Evolutionary conservation across 495 filamentous ascomycete genomes (phyloP), one percentile per base, ranked within the genome.

Genomic region (Alectoria sarmentosa): DNA sequence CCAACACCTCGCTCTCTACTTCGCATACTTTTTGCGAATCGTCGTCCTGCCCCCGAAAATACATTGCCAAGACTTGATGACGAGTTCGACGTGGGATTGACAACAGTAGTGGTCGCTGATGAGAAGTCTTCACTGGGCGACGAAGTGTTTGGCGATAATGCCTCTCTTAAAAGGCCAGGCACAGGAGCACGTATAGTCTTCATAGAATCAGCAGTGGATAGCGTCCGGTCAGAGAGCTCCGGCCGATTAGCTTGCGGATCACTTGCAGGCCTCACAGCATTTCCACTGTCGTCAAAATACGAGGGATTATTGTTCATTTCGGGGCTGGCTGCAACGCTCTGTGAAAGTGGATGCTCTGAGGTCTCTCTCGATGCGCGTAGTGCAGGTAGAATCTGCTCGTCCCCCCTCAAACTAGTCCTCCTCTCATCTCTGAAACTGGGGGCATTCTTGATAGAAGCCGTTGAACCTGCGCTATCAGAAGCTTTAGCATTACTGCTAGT

Each of bases 311-410:
- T 63, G 68, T 77, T 69, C 59, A 79, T 62, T 3, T 86, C 83
- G 0, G 91, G 91, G 72, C 86, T 90, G 23, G 84, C 90, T 38
- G 86, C 86, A 38, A 90, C 84, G 68, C 90, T 95, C 66, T 90
- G 88, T 13, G 90, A 87, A n/a, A 95, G 74, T 23, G 91, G 91
- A 72, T 95, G 91, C 44, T 91, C 88, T 36, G 58, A 49, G 21
- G 76, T 72, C 68, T 83, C 82, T 65, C 71, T 72, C 37, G 79
- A 77, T 30, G 79, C 74, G 58, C 78, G 80, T 21, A 82, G 71
- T 11, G 78, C 77, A 55, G 82, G 72, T 63, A 83, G 83, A 62
- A 86, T 83, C 15, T 81, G 78, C 67, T 94, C 90, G 65, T 93
- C 90, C 2, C 85, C 83, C 56, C 84, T 79, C 55, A 94, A 70